Evolutionary conservation across 1,139 yeast genomes (phyloP), one percentile per base, ranked within the genome.

Genomic region (Hansenula lynferdii): DNA sequence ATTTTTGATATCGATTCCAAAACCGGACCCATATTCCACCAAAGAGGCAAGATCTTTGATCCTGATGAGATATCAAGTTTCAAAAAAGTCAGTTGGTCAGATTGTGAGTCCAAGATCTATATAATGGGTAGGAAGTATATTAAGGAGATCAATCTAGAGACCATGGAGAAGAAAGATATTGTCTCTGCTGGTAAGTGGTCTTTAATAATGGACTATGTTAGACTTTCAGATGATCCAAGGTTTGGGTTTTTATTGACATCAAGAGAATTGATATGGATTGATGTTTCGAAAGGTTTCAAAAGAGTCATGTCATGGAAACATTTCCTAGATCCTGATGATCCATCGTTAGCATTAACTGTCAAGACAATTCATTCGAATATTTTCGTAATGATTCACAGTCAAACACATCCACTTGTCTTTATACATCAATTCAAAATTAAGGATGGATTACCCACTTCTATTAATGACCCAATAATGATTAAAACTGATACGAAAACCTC

Each of bases 241-340:
- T 53, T 57, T 37, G 62, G 68, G 11, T 67, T 80, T 28, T 43
- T 81, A 11, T 57, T 82, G 15, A 81, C 90, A 0, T 70, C 85
- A 1, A 75, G 70, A 45, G 92, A 83, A 53, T 42, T 82, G 11
- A 72, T 80, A 1, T 60, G 82, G 63, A 51, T 77, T 14, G 61
- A 64, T 35, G 45, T 66, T 2, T 37, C 54, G 3, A 43, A 49
- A 0, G 53, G 53, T 0, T 54, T 66, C 29, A 59, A 59, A 28
- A 65, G 83, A 42, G 43, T 76, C 8, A 50, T 85, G 3, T 73
- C 89, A 0, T 82, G 90, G 87, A 81, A 80, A 42, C 95, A 86
- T 57, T 72, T 64, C 43, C 59, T 82, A 33, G 69, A 70, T 33
- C 69, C 72, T 10, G 43, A 55, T 0, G 95, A 86, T 49, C 73